Conservation (phyloP, 805 yeast species). For the Yueomyces sp. region DNA sequence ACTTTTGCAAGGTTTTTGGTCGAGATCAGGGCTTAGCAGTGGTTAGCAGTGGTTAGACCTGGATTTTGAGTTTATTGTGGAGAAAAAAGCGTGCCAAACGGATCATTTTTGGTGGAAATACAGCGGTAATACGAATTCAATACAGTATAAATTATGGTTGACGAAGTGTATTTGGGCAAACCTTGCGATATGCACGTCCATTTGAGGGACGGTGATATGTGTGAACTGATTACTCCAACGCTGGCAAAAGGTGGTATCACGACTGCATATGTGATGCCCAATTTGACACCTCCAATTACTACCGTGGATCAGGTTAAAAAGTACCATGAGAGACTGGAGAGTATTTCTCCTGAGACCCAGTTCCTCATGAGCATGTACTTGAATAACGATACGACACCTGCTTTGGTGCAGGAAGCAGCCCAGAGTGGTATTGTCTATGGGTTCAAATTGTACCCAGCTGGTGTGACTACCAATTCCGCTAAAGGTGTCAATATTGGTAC, state of each 20-base stretch:
- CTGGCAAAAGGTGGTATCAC: slow-evolving; percentile 84
- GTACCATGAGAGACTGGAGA: slow-evolving; percentile 52
- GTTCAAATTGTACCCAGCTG: slow-evolving; percentile 96
- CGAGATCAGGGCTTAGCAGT: too few relatives aligned
- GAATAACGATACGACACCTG: slow-evolving; percentile 70
- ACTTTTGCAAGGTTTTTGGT: too few relatives aligned
- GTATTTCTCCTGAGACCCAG: slow-evolving; percentile 66
- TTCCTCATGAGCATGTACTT: slow-evolving; percentile 87
- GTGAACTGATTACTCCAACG: slow-evolving; percentile 82
- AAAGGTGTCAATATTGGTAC: slow-evolving; percentile 61
- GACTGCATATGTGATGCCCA: slow-evolving; percentile 92
- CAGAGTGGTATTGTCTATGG: slow-evolving; percentile 58
- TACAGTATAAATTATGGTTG: too few relatives aligned
- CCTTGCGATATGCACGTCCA: slow-evolving; percentile 95
- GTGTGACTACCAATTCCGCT: slow-evolving; percentile 93
- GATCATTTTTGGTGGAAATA: too few relatives aligned
- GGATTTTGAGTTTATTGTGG: too few relatives aligned
- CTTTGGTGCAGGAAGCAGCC: slow-evolving; percentile 70
- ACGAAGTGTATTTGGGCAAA: slow-evolving; percentile 36
- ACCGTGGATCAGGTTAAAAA: slow-evolving; percentile 56
- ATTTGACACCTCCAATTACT: slow-evolving; percentile 83
- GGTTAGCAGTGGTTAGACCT: too few relatives aligned
- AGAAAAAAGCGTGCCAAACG: too few relatives aligned
- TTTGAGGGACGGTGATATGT: slow-evolving; percentile 87
- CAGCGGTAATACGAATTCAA: too few relatives aligned